Conservation (phyloP, 306 rosid species). For the Begonia loranthoides region DNA sequence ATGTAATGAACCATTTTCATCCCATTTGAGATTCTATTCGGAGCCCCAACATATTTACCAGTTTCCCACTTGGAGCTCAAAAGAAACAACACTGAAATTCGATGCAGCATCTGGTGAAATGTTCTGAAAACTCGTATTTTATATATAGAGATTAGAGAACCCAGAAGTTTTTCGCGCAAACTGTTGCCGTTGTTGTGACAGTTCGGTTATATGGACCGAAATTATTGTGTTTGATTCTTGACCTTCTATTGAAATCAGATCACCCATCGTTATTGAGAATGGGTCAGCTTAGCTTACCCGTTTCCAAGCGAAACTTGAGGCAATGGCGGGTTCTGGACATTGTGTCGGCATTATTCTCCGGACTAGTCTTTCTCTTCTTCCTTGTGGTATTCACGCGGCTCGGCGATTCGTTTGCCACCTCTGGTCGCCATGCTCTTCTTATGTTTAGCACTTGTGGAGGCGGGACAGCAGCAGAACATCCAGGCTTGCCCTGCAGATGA, state of each 20-base stretch:
- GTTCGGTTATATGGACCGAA: too few species aligned
- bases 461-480: constrained; percentile 36
- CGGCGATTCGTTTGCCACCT: constrained; percentile 82
- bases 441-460: constrained; percentile 44
- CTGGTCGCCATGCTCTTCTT: constrained; percentile 76
- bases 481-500: constrained; percentile 61
- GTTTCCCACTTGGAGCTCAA: too few species aligned
- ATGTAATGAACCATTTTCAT: too few species aligned
- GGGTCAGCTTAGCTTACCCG: constrained; percentile 72
- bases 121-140: too few species aligned
- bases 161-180: too few species aligned
- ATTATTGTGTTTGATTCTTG: constrained; percentile 1
- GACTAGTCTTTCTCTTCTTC: constrained; percentile 56
- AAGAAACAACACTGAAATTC: too few species aligned
- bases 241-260: constrained; percentile 34
- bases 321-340: constrained; percentile 81
- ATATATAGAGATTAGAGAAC: too few species aligned
- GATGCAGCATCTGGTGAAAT: too few species aligned
- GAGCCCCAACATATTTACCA: too few species aligned
- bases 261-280: constrained; percentile 21
- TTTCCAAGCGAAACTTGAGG: constrained; percentile 52
- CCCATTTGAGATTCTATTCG: too few species aligned
- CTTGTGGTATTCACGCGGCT: constrained; percentile 62
- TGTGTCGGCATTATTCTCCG: constrained; percentile 60
- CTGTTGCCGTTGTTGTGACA: too few species aligned